phyloP scores from a whole-genome alignment of 1,284 basidiomycete genomes.

The Ceratobasidium sp. region DNA sequence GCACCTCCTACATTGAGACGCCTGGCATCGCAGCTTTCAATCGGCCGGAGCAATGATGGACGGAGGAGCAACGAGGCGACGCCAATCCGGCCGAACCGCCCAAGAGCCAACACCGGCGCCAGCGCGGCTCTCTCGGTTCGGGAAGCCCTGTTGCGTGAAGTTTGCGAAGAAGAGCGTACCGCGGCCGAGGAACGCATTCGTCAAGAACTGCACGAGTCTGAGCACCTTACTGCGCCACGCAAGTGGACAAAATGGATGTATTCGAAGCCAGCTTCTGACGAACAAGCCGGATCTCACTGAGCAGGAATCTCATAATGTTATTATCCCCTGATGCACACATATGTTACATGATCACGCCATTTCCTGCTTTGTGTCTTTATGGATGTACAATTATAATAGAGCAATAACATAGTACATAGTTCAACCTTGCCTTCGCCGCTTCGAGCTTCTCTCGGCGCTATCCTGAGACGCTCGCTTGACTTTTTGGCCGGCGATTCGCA shows the following conservation, averaged over 20 bases:
- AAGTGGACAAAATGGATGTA: conserved; percentile 37
- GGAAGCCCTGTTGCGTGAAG: conserved; percentile 20
- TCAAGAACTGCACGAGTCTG: conserved; percentile 31
- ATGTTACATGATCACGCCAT: neutral
- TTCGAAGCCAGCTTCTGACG: conserved; percentile 10
- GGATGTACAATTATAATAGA: conserved; percentile 33
- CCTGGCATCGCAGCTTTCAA: conserved; percentile 9
- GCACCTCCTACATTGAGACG: conserved; percentile 27
- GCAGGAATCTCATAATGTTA: neutral
- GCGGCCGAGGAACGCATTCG: conserved; percentile 32
- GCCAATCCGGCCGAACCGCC: conserved; percentile 4
- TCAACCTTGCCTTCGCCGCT: conserved; percentile 47
- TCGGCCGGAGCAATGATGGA: conserved; percentile 7
- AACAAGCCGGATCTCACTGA: neutral
- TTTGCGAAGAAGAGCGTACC: conserved; percentile 30
- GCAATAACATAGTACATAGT: conserved; percentile 7
- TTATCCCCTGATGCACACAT: neutral
- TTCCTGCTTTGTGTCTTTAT: neutral
- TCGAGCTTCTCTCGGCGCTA: conserved; percentile 42
- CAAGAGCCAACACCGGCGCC: conserved; percentile 27
- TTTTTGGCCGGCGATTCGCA: conserved; percentile 77
- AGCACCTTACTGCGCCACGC: conserved; percentile 28
- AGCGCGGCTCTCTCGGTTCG: conserved; percentile 22
- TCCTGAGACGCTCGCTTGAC: conserved; percentile 58
- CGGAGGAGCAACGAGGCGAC: conserved; percentile 22